Conservation (phyloP, 306 rosid genomes). For the Pueraria montana region DNA sequence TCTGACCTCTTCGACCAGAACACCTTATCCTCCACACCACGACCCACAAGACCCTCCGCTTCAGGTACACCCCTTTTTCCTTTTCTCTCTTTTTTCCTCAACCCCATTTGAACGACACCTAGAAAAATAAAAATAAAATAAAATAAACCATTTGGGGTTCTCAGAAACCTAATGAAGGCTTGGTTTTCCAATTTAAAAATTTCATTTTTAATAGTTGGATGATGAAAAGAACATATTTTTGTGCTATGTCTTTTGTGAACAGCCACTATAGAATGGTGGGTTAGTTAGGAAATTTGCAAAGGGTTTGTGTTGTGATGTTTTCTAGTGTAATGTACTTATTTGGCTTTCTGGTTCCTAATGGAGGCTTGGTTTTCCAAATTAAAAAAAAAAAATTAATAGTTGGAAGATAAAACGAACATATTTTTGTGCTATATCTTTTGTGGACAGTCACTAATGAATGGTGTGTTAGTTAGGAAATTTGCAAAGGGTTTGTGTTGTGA, state of each 20-base stretch:
- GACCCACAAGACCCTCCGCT: constrained; percentile 10
- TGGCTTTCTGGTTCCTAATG: neutral
- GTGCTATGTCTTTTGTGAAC: neutral
- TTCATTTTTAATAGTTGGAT: neutral
- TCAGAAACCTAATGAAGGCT: constrained; percentile 14
- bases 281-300: constrained; percentile 10
- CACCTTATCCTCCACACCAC: constrained; percentile 37
- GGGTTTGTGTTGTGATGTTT: constrained; percentile 19
- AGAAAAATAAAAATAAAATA: neutral
- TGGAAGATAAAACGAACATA: neutral
- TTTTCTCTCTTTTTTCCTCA: neutral
- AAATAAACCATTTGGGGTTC: neutral
- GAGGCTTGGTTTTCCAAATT: constrained; percentile 19
- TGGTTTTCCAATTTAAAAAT: neutral
- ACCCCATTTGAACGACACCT: neutral
- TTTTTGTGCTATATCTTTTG: neutral
- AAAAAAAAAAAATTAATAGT: neutral
- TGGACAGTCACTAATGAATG: neutral
- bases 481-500: constrained; percentile 18
- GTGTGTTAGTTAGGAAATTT: constrained; percentile 22
- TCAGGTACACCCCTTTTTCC: constrained; percentile 56
- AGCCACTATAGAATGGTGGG: neutral
- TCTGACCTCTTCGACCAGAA: constrained; percentile 66
- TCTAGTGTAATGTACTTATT: neutral
- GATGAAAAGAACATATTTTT: neutral